phyloP scores from a whole-genome alignment of 768 basidiomycete species.

The Agaricus blazei region DNA sequence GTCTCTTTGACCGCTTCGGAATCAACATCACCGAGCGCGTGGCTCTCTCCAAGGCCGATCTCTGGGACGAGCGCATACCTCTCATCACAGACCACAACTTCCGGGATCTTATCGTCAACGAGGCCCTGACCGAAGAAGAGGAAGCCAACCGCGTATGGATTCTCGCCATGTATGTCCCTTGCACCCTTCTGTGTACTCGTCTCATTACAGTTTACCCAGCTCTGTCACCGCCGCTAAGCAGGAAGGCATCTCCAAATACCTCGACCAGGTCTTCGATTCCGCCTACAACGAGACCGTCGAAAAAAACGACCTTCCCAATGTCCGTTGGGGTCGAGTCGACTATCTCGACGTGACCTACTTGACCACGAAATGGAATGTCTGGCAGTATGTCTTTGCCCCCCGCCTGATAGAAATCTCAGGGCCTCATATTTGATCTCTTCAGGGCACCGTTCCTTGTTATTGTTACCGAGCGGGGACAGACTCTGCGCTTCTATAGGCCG shows the following conservation, averaged over 20 bases:
- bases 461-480: constrained; percentile 63
- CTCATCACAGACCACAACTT: constrained; percentile 84
- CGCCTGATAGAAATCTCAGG: neutral
- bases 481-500: constrained; percentile 77
- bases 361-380: constrained; percentile 83
- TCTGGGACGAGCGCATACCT: constrained; percentile 72
- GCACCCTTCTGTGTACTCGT: constrained; percentile 1
- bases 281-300: constrained; percentile 61
- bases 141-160: constrained; percentile 72
- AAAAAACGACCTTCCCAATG: constrained; percentile 58
- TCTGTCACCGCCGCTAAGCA: constrained; percentile 52
- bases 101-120: constrained; percentile 65
- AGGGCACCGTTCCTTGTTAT: constrained; percentile 80
- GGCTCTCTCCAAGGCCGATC: constrained; percentile 25
- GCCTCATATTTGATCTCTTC: neutral
- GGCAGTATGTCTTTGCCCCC: constrained; percentile 54
- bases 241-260: constrained; percentile 62
- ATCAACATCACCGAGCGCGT: constrained; percentile 64
- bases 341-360: constrained; percentile 79
- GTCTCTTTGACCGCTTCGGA: constrained; percentile 53
- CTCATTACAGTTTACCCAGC: constrained; percentile 25
- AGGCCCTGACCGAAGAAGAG: constrained; percentile 58
- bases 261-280: constrained; percentile 71
- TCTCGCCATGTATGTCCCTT: constrained; percentile 59
- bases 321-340: constrained; percentile 84